Evolutionary conservation across 306 rosid species (phyloP), one percentile per base, ranked within the genome.

Genomic region (Vigna trinervia): DNA sequence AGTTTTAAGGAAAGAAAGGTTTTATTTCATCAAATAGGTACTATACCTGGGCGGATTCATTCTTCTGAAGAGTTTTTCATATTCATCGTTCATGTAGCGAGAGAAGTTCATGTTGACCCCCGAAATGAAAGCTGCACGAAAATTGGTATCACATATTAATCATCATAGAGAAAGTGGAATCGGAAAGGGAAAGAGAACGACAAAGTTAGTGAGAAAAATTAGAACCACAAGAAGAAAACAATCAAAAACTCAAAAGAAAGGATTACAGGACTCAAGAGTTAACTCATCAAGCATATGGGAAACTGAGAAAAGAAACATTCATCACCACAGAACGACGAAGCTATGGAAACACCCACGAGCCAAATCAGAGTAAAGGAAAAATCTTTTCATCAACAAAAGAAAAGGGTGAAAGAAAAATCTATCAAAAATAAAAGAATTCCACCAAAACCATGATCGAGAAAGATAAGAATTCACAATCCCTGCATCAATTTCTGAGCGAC

Each of bases 41-140:
- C 15, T 15, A 67, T 58, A 89, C 91, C 91, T 87, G 30, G 98
- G 97, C 41, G 97, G 97, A 83, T 94, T 90, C 97, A 94, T 76
- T 88, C 98, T 84, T 77, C 94, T 74, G 77, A 92, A 86, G 76
- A 94, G 90, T 80, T 94, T 94, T 82, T 83, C 96, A 83, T 89
- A 94, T 58, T 94, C 98, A 81, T 90, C 91, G 64, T 88, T 94
- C 90, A 87, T 92, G 84, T 87, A 88, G 69, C 84, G 78, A 69
- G 98, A 90, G 71, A 85, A 90, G 78, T 90, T 85, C 94, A 87
- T 86, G 96, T 83, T 87, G 74, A 83, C 88, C 77, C 86, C 95
- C 38, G 93, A 80, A 68, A 75, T 56, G 80, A 80, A 92, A 84
- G 90, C 87, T 85, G 58, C 14, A 46, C 74, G 71, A 89, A 81